A percentile compares a stretch with the other conserved stretches of the same genome.
These are phyloP conservation scores for Clarireedia hainanense DNA, from an alignment of 2,329 filamentous ascomycete species.

Conservation along the genomic window DNA sequence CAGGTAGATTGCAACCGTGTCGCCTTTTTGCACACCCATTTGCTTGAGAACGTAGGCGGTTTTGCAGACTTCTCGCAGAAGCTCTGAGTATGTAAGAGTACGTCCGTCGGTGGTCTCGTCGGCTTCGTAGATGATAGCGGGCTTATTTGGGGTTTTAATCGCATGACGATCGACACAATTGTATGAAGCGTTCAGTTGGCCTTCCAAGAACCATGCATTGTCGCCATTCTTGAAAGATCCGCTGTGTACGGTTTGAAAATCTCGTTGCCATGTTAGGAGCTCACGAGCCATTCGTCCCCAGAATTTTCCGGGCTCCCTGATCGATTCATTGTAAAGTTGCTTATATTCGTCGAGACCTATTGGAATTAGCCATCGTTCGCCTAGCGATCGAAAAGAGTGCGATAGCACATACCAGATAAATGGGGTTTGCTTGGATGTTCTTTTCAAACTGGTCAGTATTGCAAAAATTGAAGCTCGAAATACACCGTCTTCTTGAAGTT, in stretches of 20 bases:
- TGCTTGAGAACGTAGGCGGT: slow-evolving; percentile 83
- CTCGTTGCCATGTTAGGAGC: slow-evolving; percentile 79
- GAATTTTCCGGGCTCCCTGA: slow-evolving; percentile 80
- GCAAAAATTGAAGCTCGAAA: slow-evolving; percentile 12
- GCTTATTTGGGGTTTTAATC: slow-evolving; percentile 84
- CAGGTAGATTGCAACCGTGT: slow-evolving; percentile 93
- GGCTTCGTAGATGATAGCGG: slow-evolving; percentile 97
- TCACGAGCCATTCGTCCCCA: slow-evolving; percentile 84
- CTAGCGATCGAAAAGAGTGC: neutral
- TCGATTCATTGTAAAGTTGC: slow-evolving; percentile 71
- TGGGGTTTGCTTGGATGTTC: slow-evolving; percentile 66
- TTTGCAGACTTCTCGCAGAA: slow-evolving; percentile 83
- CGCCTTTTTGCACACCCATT: slow-evolving; percentile 94
- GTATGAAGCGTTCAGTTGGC: slow-evolving; percentile 88
- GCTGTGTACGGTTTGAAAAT: slow-evolving; percentile 82
- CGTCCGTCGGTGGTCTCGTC: slow-evolving; percentile 85
- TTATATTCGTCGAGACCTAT: slow-evolving; percentile 60
- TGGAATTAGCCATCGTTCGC: neutral
- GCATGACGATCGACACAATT: slow-evolving; percentile 97
- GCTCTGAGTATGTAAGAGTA: slow-evolving; percentile 85
- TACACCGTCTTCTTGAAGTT: neutral
- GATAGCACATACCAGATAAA: slow-evolving; percentile 37
- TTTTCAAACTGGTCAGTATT: slow-evolving; percentile 32
- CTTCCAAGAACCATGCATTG: slow-evolving; percentile 90
- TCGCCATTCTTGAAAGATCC: slow-evolving; percentile 75